Evolutionary conservation across 352 stramenopile species (phyloP), one percentile per base, ranked within the genome.

Genomic region (Phytopythium helicoides): DNA sequence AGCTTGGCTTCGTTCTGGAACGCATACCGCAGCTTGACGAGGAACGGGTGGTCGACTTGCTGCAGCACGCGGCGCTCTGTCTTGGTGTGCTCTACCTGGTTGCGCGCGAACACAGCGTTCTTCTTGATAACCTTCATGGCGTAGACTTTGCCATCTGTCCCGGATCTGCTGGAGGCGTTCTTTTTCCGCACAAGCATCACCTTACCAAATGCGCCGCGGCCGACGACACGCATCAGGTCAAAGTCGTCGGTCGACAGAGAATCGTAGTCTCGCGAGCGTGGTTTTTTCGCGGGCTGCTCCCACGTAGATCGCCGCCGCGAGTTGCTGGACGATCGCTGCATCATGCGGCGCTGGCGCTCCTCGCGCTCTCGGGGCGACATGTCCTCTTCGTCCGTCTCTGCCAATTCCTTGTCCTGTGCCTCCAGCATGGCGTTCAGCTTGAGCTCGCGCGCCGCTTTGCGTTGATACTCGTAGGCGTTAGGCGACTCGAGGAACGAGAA

Each of bases 201-300:
- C 58, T 98, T 98, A 18, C 95, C 95, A 64, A 98, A 99, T 1
- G 93, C 93, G 25, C 97, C 97, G 62, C 97, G 96, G 5, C 97
- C 97, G 14, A 99, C 96, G 3, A 99, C 95, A 22, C 92, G 95
- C 21, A 99, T 74, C 3, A 99, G 66, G 55, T 99, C 87, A 67
- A 99, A 99, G 59, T 99, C 96, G 33, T 97, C 90, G 16, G 98
- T 87, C 3, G 63, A 78, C 40, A 96, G 58, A 3, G 69, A 66
- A 23, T 84, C 77, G 41, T 89, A 74, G 47, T 76, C 72, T 3
- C 25, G 7, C 42, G 25, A 1, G 7, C 66, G 63, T 11, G 60
- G 66, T 50, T 68, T 58, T 16, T 15, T 31, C 7, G 26, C 45
- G 26, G 42, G 41, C 44, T 50, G 25, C n/a, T 50, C 25, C 31